phyloP scores from a whole-genome alignment of 2,329 filamentous ascomycete species.

The Phialocephala sp. region DNA sequence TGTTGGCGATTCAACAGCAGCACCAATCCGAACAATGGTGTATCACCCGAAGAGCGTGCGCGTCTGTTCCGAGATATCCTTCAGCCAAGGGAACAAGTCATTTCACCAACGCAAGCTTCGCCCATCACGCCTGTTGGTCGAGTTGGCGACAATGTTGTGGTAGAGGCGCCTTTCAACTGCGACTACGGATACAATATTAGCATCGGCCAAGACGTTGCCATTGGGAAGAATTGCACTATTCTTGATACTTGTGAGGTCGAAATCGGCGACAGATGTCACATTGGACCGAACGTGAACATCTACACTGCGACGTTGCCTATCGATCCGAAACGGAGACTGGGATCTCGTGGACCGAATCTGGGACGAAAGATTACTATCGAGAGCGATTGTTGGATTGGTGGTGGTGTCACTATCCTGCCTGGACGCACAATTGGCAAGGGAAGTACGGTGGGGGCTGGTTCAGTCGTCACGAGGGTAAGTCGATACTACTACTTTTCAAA shows the following conservation, averaged over 20 bases:
- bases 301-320: constrained; percentile 76
- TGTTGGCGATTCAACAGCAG: constrained; percentile 89
- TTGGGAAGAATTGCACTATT: constrained; percentile 84
- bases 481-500: not conserved
- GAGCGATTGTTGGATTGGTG: constrained; percentile 70
- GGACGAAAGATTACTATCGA: constrained; percentile 79
- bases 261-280: constrained; percentile 78
- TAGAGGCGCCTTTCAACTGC: constrained; percentile 89
- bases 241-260: constrained; percentile 84
- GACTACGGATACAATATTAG: constrained; percentile 96
- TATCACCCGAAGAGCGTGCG: constrained; percentile 70
- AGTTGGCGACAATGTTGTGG: constrained; percentile 75
- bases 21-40: constrained; percentile 73
- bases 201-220: constrained; percentile 83
- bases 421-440: constrained; percentile 59
- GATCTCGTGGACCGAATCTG: constrained; percentile 72
- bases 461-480: constrained; percentile 59
- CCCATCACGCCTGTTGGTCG: constrained; percentile 61
- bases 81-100: constrained; percentile 62
- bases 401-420: constrained; percentile 64
- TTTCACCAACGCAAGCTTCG: constrained; percentile 60
- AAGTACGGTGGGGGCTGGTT: constrained; percentile 58
- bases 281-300: constrained; percentile 86
- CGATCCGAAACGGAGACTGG: constrained; percentile 75
- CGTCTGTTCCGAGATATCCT: constrained; percentile 76